Conservation (phyloP, 805 yeast species). For the Teunomyces lycoperdinae region DNA sequence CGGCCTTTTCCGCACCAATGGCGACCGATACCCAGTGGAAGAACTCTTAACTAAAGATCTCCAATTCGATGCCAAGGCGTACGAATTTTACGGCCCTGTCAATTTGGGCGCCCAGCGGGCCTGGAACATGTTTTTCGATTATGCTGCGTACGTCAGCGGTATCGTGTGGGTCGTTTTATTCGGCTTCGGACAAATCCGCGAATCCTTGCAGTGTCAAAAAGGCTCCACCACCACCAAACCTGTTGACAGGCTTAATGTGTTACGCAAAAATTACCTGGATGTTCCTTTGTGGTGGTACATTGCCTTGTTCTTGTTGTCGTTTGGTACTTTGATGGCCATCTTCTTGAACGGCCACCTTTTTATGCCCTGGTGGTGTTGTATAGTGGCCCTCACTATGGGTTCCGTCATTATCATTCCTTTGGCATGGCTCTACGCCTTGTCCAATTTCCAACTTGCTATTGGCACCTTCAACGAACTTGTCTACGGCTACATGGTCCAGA, state of each 20-base stretch:
- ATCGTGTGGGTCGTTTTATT: conserved; percentile 43
- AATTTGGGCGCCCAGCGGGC: conserved; percentile 48
- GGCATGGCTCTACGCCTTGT: conserved; percentile 48
- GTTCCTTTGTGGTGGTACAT: conserved; percentile 47
- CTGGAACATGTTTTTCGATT: conserved; percentile 52
- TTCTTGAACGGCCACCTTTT: conserved; percentile 32
- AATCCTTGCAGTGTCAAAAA: conserved; percentile 14
- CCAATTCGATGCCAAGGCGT: conserved; percentile 44
- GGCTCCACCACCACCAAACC: background rate
- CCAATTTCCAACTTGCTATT: conserved; percentile 51
- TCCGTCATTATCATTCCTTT: conserved; percentile 47
- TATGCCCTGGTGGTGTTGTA: conserved; percentile 43
- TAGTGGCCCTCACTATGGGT: conserved; percentile 45
- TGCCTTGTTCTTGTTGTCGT: conserved; percentile 33
- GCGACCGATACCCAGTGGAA: conserved; percentile 40
- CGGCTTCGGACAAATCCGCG: conserved; percentile 26
- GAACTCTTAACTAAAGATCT: conserved; percentile 40
- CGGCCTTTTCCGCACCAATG: conserved; percentile 34
- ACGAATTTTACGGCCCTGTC: conserved; percentile 43
- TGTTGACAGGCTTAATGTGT: conserved; percentile 43
- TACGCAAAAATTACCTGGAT: conserved; percentile 36
- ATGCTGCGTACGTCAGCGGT: conserved; percentile 51
- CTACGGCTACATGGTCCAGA: conserved; percentile 46
- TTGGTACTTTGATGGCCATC: conserved; percentile 30
- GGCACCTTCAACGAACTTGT: conserved; percentile 51